Evolutionary conservation across 108 stramenopile genomes (phyloP), one percentile per base, ranked within the genome.

Genomic region (Craspedostauros australis): DNA sequence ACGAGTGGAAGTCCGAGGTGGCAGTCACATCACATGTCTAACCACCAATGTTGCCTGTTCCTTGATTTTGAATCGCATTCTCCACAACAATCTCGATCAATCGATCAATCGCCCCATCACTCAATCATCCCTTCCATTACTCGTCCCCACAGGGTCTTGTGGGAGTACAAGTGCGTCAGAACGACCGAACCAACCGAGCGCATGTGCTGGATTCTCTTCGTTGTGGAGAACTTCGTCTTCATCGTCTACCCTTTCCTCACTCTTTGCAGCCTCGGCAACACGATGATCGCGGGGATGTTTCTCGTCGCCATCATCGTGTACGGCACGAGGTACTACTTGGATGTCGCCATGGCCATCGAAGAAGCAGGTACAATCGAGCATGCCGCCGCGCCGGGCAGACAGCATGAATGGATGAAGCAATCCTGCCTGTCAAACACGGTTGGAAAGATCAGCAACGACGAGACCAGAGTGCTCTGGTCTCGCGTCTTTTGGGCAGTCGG

Each of bases 171-270:
- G 43, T 41, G 30, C 5, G 54, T 62, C 2, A 29, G 43, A 3
- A 60, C 72, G 0, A 66, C 69, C 2, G 46, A 59, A 29, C 70
- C 77, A n/a, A 62, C 70, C n/a, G 36, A 37, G 8, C 46, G 50
- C 33, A 52, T 60, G 24, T 74, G 73, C 39, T 70, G 60, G 39
- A 18, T 48, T 1, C 23, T 62, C 28, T 54, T 68, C 27, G 37
- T 44, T 0, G 16, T 75, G 29, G 77, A 79, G 64, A 33, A 72
- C n/a, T 6, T 43, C 23, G 36, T 79, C 23, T 38, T 75, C 16
- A 68, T 75, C 42, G 5, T 72, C 0, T 75, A 60, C 60, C 77
- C 77, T 14, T 50, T 68, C 15, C 33, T 50, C 9, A 40, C 31
- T 14, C 49, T 77, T 46, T 57, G 65, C 5, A 14, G 21, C 5